Percentiles rank a stretch among this genome's conserved stretches.
phyloP scores from a whole-genome alignment of 345 rosid genomes.

The Citrus mangshanensis region DNA sequence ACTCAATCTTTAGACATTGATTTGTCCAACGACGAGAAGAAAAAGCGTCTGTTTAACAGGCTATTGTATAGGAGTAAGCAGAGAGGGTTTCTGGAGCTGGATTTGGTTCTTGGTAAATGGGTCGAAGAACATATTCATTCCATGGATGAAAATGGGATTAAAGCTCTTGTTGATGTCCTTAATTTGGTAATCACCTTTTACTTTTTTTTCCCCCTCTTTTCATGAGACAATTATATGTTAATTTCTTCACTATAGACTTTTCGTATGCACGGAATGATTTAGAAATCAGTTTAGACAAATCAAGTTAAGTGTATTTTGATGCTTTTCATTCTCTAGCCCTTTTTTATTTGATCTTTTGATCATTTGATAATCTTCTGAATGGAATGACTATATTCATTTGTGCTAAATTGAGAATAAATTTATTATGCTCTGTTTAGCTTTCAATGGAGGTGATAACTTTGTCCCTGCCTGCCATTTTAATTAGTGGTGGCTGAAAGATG shows the following conservation, averaged over 20 bases:
- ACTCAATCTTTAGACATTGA: conserved; percentile 42
- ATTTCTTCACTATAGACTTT: background rate
- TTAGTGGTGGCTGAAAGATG: background rate
- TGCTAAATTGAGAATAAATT: no score
- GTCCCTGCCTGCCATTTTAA: background rate
- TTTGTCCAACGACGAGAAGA: conserved; percentile 72
- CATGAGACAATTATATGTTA: background rate
- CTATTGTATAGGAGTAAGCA: conserved; percentile 92
- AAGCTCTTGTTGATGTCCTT: conserved; percentile 75
- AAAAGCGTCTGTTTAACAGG: conserved; percentile 71
- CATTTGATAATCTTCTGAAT: background rate
- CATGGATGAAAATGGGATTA: conserved; percentile 69
- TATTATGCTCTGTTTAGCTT: no score
- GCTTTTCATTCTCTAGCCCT: background rate
- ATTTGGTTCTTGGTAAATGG: conserved; percentile 90
- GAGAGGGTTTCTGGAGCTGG: conserved; percentile 90
- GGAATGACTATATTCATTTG: no score
- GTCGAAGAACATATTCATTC: conserved; percentile 72
- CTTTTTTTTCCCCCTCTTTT: background rate
- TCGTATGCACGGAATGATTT: no score
- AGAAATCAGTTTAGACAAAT: background rate
- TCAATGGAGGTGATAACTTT: no score
- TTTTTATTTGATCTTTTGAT: background rate
- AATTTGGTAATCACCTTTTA: conserved; percentile 50
- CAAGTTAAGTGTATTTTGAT: background rate